A percentile compares a stretch with the other conserved stretches of the same genome.
Evolutionary conservation across 257 asterid genomes (phyloP).

Genomic region (Ballota nigra): DNA sequence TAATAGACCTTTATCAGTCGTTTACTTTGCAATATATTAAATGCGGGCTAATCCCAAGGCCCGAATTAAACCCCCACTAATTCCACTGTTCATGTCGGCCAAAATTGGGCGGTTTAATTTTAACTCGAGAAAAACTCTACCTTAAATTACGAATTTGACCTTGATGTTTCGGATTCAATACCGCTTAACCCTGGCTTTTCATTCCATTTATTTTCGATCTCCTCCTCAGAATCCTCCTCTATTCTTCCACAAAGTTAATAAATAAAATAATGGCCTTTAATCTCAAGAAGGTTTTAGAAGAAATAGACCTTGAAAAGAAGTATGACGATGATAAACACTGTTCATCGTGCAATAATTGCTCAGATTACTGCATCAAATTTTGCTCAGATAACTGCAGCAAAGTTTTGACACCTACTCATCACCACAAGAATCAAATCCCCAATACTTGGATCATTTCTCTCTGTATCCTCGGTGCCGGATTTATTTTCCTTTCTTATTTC

Average conservation of each 20-base stretch:
- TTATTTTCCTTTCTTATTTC: slow-evolving; percentile 41
- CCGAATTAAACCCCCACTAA: too few relatives aligned
- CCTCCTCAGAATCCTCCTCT: not conserved
- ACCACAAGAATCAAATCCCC: slow-evolving; percentile 29
- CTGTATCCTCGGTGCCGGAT: slow-evolving; percentile 43
- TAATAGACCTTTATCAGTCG: too few relatives aligned
- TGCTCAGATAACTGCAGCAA: too few relatives aligned
- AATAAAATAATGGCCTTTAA: not conserved
- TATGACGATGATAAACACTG: not conserved
- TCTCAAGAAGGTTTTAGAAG: slow-evolving; percentile 23
- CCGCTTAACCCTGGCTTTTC: too few relatives aligned
- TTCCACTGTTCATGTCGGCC: too few relatives aligned
- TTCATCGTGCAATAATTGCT: not conserved
- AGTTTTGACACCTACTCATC: slow-evolving; percentile 19
- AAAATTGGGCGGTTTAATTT: too few relatives aligned
- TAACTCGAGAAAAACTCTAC: too few relatives aligned
- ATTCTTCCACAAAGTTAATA: too few relatives aligned
- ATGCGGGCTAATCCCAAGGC: too few relatives aligned
- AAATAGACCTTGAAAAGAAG: not conserved
- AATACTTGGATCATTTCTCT: slow-evolving; percentile 35
- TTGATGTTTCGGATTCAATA: too few relatives aligned
- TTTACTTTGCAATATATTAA: too few relatives aligned
- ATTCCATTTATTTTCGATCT: not conserved
- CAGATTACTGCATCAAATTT: slow-evolving; percentile 4
- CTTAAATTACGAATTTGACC: too few relatives aligned